Percentiles rank a stretch among this genome's conserved stretches.
phyloP scores from a whole-genome alignment of 2,329 filamentous ascomycete genomes.

The Fusarium ramigenum region DNA sequence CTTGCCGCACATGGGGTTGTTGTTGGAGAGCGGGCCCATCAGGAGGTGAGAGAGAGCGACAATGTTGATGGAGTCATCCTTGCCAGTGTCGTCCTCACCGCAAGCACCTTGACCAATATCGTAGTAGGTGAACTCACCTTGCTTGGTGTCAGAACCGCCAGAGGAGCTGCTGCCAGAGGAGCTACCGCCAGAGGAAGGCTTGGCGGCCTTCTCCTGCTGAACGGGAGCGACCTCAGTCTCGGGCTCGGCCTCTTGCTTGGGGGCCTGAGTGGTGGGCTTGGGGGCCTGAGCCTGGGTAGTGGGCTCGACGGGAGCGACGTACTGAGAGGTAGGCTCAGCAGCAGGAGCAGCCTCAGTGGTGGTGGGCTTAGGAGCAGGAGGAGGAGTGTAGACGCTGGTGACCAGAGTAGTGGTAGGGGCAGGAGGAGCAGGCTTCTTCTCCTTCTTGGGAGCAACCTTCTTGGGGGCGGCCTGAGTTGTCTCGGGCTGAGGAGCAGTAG shows the following conservation, averaged over 20 bases:
- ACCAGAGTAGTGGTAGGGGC: slow-evolving; percentile 35
- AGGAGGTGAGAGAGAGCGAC: slow-evolving; percentile 73
- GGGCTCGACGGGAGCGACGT: slow-evolving; percentile 34
- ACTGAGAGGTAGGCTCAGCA: slow-evolving; percentile 21
- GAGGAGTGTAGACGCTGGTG: slow-evolving; percentile 33
- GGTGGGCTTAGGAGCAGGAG: slow-evolving; percentile 29
- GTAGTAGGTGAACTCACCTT: slow-evolving; percentile 81
- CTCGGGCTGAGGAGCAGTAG: slow-evolving; percentile 32
- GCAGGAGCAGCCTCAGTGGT: slow-evolving; percentile 15
- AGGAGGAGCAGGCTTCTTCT: slow-evolving; percentile 31
- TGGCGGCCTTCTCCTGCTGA: slow-evolving; percentile 27
- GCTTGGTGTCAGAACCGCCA: slow-evolving; percentile 44
- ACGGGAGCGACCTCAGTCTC: slow-evolving; percentile 15
- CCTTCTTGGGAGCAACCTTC: slow-evolving; percentile 25
- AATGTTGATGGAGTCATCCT: slow-evolving; percentile 65
- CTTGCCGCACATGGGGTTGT: slow-evolving; percentile 76
- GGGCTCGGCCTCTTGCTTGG: slow-evolving; percentile 13
- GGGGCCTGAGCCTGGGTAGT: slow-evolving; percentile 33
- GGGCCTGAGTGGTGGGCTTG: neutral
- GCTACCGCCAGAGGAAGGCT: slow-evolving; percentile 25
- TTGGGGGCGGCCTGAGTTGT: slow-evolving; percentile 23
- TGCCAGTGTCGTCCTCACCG: slow-evolving; percentile 66
- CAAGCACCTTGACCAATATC: slow-evolving; percentile 74
- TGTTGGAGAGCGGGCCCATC: slow-evolving; percentile 72
- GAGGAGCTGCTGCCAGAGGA: neutral